Evolutionary conservation across 345 rosid species (phyloP).

Genomic region (Linum tenue): DNA sequence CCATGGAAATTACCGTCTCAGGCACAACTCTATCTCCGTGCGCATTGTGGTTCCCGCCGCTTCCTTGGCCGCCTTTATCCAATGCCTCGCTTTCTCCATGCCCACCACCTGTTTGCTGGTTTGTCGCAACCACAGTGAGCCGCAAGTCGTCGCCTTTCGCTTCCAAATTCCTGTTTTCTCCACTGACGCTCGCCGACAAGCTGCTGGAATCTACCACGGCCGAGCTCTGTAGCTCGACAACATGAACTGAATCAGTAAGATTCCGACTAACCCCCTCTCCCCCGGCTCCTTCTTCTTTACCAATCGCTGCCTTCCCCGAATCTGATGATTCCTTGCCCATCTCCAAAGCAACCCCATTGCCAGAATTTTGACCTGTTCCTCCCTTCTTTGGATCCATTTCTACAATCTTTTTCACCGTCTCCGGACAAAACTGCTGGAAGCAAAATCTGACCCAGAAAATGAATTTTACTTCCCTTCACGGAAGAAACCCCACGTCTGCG

Average conservation of each 20-base stretch:
- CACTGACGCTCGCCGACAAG: slow-evolving; percentile 7
- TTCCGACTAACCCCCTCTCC: slow-evolving; percentile 11
- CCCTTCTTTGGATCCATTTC: neutral
- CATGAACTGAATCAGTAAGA: slow-evolving; percentile 17
- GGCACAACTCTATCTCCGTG: slow-evolving; percentile 11
- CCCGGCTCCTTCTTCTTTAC: slow-evolving; percentile 8
- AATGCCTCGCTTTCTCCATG: slow-evolving; percentile 14
- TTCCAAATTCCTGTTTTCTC: slow-evolving; percentile 20
- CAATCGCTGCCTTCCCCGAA: neutral
- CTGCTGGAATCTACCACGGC: slow-evolving; percentile 16
- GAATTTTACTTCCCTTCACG: no score
- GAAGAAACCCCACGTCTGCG: no score
- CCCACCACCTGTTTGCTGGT: slow-evolving; percentile 1
- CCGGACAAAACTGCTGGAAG: no score
- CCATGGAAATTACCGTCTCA: slow-evolving; percentile 25
- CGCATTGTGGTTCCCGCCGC: slow-evolving; percentile 13
- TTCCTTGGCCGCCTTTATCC: slow-evolving; percentile 19
- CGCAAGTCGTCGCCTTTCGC: slow-evolving; percentile 15
- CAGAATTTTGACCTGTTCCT: neutral
- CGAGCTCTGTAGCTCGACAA: slow-evolving; percentile 20
- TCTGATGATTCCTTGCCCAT: neutral
- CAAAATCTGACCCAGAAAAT: no score
- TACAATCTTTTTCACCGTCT: no score
- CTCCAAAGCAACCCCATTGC: neutral
- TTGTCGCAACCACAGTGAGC: slow-evolving; percentile 5